Evolutionary conservation across 1,284 basidiomycete genomes (phyloP).

Genomic region (Pseudomicrostroma phylloplanum): DNA sequence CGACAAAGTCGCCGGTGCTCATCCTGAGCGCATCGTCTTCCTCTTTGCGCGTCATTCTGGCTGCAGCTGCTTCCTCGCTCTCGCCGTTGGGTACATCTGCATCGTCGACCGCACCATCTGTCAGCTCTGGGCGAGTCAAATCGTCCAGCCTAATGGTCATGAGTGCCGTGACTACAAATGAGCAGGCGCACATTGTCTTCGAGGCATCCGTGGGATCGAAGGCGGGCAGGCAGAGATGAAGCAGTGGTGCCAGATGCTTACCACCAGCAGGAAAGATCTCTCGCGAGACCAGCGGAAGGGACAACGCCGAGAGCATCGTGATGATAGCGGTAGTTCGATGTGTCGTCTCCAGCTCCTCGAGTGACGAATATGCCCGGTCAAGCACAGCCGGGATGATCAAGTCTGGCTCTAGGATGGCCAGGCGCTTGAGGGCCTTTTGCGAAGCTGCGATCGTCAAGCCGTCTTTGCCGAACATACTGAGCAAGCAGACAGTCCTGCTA

Average conservation of each 20-base stretch:
- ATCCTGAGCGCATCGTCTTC: constrained; percentile 58
- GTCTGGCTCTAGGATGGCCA: constrained; percentile 76
- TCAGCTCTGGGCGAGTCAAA: constrained; percentile 54
- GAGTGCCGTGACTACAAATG: constrained; percentile 70
- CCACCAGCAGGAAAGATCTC: constrained; percentile 72
- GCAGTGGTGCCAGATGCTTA: constrained; percentile 77
- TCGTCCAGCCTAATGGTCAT: constrained; percentile 79
- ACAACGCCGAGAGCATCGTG: constrained; percentile 74
- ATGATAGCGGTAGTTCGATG: constrained; percentile 61
- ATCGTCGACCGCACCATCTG: not conserved
- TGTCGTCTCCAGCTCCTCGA: constrained; percentile 61
- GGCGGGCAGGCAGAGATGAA: constrained; percentile 84
- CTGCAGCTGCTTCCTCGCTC: constrained; percentile 44
- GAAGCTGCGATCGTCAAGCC: constrained; percentile 54
- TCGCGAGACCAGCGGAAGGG: constrained; percentile 72
- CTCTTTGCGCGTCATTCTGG: constrained; percentile 53
- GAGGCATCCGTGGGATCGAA: constrained; percentile 90
- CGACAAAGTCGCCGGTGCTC: constrained; percentile 68
- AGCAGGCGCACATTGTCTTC: constrained; percentile 72
- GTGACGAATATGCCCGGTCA: constrained; percentile 80
- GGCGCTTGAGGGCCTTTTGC: constrained; percentile 57
- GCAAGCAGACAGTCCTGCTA: constrained; percentile 77
- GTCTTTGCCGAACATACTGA: constrained; percentile 90
- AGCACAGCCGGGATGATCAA: constrained; percentile 87
- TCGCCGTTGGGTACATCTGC: not conserved